phyloP scores from a whole-genome alignment of 2,329 filamentous ascomycete genomes.

The Claviceps maximensis region DNA sequence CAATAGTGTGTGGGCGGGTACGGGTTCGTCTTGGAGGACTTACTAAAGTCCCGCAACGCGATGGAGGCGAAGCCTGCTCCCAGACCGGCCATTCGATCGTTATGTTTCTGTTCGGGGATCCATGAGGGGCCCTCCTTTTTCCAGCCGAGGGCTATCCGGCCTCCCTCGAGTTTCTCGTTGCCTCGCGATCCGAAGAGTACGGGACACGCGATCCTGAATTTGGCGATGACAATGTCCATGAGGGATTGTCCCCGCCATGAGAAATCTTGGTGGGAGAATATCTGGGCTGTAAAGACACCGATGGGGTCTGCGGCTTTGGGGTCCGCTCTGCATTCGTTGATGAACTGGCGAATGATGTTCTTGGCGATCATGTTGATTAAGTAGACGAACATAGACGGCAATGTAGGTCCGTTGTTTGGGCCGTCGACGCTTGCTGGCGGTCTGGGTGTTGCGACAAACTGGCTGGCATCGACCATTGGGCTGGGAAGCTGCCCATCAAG shows the following conservation, averaged over 20 bases:
- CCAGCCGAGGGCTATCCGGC: constrained; percentile 62
- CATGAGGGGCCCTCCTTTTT: constrained; percentile 45
- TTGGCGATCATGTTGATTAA: constrained; percentile 68
- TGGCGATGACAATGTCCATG: constrained; percentile 74
- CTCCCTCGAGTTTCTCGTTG: constrained; percentile 56
- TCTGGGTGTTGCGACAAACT: constrained; percentile 36
- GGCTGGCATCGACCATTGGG: constrained; percentile 37
- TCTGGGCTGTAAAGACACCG: constrained; percentile 60
- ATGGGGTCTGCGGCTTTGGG: constrained; percentile 60
- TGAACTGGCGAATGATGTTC: constrained; percentile 54
- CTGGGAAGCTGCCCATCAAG: constrained; percentile 38
- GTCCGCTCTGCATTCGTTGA: constrained; percentile 51
- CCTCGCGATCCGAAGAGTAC: constrained; percentile 75
- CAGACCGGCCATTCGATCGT: constrained; percentile 70
- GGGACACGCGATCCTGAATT: constrained; percentile 69
- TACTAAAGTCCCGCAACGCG: constrained; percentile 68
- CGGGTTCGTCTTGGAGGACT: constrained; percentile 53
- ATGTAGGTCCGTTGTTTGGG: constrained; percentile 34
- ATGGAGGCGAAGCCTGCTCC: constrained; percentile 76
- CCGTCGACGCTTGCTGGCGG: constrained; percentile 33
- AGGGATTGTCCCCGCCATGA: constrained; percentile 54
- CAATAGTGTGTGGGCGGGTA: constrained; percentile 75
- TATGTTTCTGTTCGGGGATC: constrained; percentile 58
- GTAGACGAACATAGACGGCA: constrained; percentile 59
- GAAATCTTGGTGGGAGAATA: constrained; percentile 59